Percentiles rank a stretch among this genome's conserved stretches.
These are phyloP conservation scores for Ceratobasidium sp. DNA, from an alignment of 1,284 basidiomycete species.

Conservation along the genomic window DNA sequence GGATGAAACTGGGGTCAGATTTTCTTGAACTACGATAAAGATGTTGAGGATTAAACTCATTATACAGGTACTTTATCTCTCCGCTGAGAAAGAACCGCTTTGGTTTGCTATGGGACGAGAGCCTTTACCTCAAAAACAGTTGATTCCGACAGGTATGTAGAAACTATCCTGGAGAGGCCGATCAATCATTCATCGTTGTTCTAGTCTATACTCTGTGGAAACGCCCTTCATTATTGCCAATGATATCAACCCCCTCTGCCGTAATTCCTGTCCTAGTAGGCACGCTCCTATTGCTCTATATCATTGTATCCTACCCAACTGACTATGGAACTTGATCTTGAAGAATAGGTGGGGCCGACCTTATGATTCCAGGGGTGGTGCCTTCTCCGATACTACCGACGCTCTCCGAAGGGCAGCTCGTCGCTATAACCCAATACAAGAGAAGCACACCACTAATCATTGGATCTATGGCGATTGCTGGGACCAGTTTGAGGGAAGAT, in stretches of 20 bases:
- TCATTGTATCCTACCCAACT: conserved; percentile 14
- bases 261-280: conserved; percentile 73
- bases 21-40: neutral
- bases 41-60: conserved; percentile 4
- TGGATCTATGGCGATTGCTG: conserved; percentile 71
- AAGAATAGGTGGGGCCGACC: conserved; percentile 67
- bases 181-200: neutral
- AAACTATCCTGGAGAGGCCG: neutral
- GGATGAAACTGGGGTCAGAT: conserved; percentile 69
- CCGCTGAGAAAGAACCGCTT: conserved; percentile 76
- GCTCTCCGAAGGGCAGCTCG: conserved; percentile 60
- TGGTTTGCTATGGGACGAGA: conserved; percentile 81
- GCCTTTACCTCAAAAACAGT: conserved; percentile 61
- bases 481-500: conserved; percentile 57
- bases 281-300: neutral
- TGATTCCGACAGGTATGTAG: conserved; percentile 71
- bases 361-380: conserved; percentile 83
- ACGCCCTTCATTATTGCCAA: conserved; percentile 68
- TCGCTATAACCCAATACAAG: conserved; percentile 67
- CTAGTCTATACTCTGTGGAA: conserved; percentile 80
- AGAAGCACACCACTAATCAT: conserved; percentile 68
- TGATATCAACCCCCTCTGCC: conserved; percentile 69
- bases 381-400: conserved; percentile 60
- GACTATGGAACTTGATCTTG: neutral
- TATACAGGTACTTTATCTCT: conserved; percentile 69